Evolutionary conservation across 257 asterid species (phyloP).

Genomic region (Solanum neorickii): DNA sequence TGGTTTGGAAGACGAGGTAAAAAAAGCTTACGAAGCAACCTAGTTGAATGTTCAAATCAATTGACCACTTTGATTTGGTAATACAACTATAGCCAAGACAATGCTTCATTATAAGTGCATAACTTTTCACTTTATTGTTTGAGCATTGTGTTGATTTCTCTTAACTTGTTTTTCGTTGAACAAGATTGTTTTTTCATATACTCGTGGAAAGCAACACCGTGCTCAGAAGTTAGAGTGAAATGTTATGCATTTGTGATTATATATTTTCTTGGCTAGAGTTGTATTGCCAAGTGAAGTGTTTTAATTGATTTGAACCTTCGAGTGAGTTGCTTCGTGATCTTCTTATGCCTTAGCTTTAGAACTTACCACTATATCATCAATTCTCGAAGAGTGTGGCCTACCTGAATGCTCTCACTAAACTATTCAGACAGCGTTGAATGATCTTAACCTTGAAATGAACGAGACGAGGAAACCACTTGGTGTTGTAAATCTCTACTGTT

Average conservation of each 20-base stretch:
- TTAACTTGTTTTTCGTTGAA: neutral
- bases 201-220: neutral
- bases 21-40: neutral
- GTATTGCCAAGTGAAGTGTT: neutral
- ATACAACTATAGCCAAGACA: neutral
- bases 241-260: neutral
- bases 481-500: neutral
- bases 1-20: neutral
- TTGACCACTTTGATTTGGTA: neutral
- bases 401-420: neutral
- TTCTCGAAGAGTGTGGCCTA: neutral
- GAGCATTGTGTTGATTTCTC: neutral
- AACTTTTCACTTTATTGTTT: neutral
- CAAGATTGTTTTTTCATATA: neutral
- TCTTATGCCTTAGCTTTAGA: neutral
- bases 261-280: conserved; percentile 1
- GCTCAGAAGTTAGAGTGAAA: neutral
- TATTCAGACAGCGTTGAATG: neutral
- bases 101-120: neutral
- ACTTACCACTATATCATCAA: neutral
- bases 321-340: neutral
- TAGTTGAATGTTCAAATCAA: neutral
- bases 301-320: neutral
- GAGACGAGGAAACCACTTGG: neutral
- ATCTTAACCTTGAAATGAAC: neutral